Base-by-base conservation (phyloP, 2,329 filamentous ascomycete species). In the Fonsecaea erecta region DNA sequence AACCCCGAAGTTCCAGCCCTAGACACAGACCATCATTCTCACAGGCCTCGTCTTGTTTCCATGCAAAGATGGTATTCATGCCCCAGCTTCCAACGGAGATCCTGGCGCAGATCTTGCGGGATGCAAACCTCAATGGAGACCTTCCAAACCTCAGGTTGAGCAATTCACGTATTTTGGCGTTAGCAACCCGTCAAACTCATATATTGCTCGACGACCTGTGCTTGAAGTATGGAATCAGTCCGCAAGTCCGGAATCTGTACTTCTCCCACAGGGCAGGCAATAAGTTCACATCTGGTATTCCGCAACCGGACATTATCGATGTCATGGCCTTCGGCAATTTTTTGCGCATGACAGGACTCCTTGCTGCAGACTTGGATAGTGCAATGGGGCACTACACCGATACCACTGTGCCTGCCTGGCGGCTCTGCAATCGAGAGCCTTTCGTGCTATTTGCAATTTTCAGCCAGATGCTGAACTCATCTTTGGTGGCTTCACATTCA, bases 401-500 rank as follows among this genome's bases (percentile, higher is more conserved):
- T 3, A 48, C 34, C 18, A 26, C 14, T 4, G 21, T 35, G 9
- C 21, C 51, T 52, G 16, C 9, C 18, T 5, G 26, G 12, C 7
- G n/a, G n/a, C 37, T 30, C 14, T 21, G 43, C 46, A 60, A 37
- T 26, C 32, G 56, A 26, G 40, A 59, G 24, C 35, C 53, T 30
- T 65, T 62, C 37, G n/a, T 67, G 59, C 62, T 67, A 18, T 65
- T 67, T 43, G 59, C 35, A 21, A 55, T 56, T 12, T 40, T 65
- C 32, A 64, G 12, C 46, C 65, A 52, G 4, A 16, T 62, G n/a
- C 54, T 67, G 24, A 64, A 61, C 6, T 32, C 48, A 6, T 64
- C 65, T 21, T 28, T 40, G 40, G 51, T 21, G 11, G 35, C 52
- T 24, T n/a, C 48, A 32, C 24, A 56, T 48, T 35, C 55, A 46